Evolutionary conservation across 805 yeast species (phyloP).

Genomic region (Wickerhamiella bombiphila): DNA sequence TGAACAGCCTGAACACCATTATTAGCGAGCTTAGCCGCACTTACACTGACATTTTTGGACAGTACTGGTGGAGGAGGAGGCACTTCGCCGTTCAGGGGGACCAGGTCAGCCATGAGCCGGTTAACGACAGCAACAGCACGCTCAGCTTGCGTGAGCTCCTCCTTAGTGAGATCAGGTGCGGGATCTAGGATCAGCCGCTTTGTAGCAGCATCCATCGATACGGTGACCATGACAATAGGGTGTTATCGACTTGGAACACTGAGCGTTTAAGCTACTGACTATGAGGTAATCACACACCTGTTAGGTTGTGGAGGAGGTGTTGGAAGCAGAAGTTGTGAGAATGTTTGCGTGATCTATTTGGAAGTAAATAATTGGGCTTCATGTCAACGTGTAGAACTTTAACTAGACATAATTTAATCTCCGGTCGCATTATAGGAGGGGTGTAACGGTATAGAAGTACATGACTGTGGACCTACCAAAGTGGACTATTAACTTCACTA

Average conservation of each 20-base stretch:
- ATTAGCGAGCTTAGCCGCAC: constrained; percentile 24
- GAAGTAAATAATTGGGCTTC: too few relatives aligned
- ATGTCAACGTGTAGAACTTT: too few relatives aligned
- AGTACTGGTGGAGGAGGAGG: constrained; percentile 25
- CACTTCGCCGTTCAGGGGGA: constrained; percentile 21
- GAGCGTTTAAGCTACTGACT: background rate
- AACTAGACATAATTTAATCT: too few relatives aligned
- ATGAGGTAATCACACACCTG: background rate
- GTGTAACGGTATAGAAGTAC: too few relatives aligned
- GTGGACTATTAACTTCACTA: too few relatives aligned
- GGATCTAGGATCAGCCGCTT: constrained; percentile 9
- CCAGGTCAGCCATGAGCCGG: constrained; percentile 20
- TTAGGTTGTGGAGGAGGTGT: too few relatives aligned
- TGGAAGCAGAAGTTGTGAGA: background rate
- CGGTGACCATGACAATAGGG: constrained; percentile 6
- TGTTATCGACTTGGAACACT: background rate
- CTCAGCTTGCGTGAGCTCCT: constrained; percentile 11
- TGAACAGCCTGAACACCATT: constrained; percentile 22
- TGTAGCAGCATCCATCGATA: constrained; percentile 10
- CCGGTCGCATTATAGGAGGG: too few relatives aligned
- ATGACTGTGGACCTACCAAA: too few relatives aligned
- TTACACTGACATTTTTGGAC: constrained; percentile 17
- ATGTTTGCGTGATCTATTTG: too few relatives aligned
- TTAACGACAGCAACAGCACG: constrained; percentile 18
- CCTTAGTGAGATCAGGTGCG: constrained; percentile 2